A percentile compares a stretch with the other conserved stretches of the same genome.
Conservation (phyloP, 2,329 filamentous ascomycete species). For the Calonectria multiphialidica region DNA sequence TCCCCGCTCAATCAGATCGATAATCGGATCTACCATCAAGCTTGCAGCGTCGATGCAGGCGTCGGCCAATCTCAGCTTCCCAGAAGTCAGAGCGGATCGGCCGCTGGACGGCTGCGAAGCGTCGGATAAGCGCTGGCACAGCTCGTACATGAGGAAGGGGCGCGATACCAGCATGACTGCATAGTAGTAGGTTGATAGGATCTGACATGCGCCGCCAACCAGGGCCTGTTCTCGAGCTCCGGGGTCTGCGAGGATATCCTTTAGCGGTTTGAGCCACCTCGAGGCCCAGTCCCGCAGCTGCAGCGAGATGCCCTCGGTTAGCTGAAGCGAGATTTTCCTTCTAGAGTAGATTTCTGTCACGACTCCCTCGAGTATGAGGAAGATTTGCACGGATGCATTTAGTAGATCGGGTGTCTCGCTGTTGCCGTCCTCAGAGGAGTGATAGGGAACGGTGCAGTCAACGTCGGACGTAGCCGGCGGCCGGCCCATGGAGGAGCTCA, state of each 20-base stretch:
- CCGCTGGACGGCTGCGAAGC: slow-evolving; percentile 29
- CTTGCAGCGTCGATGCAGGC: slow-evolving; percentile 68
- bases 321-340: slow-evolving; percentile 63
- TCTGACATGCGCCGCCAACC: slow-evolving; percentile 62
- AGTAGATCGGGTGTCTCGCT: slow-evolving; percentile 59
- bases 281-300: slow-evolving; percentile 65
- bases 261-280: slow-evolving; percentile 61
- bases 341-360: slow-evolving; percentile 66
- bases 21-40: slow-evolving; percentile 63
- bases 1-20: slow-evolving; percentile 57
- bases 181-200: slow-evolving; percentile 67
- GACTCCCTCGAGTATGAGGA: slow-evolving; percentile 63
- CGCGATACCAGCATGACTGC: slow-evolving; percentile 68
- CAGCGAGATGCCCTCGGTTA: slow-evolving; percentile 66
- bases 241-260: slow-evolving; percentile 48
- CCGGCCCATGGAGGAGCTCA: slow-evolving; percentile 66
- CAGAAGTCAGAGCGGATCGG: slow-evolving; percentile 48
- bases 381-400: slow-evolving; percentile 65
- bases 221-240: slow-evolving; percentile 42
- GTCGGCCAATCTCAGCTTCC: slow-evolving; percentile 64
- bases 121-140: slow-evolving; percentile 59
- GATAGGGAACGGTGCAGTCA: slow-evolving; percentile 66
- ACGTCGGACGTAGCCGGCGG: slow-evolving; percentile 66
- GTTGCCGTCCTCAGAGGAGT: slow-evolving; percentile 48
- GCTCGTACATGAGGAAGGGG: slow-evolving; percentile 68